These are phyloP conservation scores for Wickerhamomyces canadensis DNA, from an alignment of 805 yeast species.

Conservation along the genomic window DNA sequence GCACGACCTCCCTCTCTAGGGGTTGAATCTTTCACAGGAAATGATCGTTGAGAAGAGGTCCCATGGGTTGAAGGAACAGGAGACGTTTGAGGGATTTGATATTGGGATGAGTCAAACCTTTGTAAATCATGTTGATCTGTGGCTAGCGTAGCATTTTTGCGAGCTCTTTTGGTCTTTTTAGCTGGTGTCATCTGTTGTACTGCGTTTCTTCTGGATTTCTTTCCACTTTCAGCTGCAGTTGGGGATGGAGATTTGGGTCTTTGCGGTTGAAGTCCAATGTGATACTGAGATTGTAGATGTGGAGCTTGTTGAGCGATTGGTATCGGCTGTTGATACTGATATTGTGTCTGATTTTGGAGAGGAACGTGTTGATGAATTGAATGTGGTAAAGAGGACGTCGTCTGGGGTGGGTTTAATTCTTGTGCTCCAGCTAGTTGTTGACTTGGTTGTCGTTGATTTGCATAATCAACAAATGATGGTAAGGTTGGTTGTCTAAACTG, in stretches of 20 bases:
- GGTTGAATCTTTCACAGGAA: constrained; percentile 42
- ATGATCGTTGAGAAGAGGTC: constrained; percentile 17
- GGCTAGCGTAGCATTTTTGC: background rate
- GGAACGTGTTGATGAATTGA: constrained; percentile 1
- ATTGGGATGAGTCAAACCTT: constrained; percentile 5
- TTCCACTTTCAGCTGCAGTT: constrained; percentile 1
- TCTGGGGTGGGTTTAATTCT: too few relatives aligned
- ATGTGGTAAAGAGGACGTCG: constrained; percentile 3
- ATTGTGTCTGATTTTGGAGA: constrained; percentile 5
- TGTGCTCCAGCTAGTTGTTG: too few relatives aligned
- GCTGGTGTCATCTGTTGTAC: background rate
- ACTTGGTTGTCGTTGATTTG: constrained; percentile 1
- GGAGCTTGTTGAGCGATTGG: background rate
- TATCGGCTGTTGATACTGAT: constrained; percentile 2
- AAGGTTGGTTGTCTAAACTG: constrained; percentile 10
- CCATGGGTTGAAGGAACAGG: constrained; percentile 3
- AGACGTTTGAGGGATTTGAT: constrained; percentile 10
- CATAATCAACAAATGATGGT: constrained; percentile 5
- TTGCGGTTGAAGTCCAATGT: constrained; percentile 7
- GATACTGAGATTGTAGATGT: constrained; percentile 1
- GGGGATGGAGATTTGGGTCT: constrained; percentile 6
- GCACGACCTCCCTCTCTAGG: constrained; percentile 62
- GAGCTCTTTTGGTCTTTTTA: background rate
- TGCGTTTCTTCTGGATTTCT: background rate
- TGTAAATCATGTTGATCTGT: constrained; percentile 8